A percentile compares a stretch with the other conserved stretches of the same genome.
Conservation (phyloP, 2,329 filamentous ascomycete genomes). For the Epichloe gansuensis region DNA sequence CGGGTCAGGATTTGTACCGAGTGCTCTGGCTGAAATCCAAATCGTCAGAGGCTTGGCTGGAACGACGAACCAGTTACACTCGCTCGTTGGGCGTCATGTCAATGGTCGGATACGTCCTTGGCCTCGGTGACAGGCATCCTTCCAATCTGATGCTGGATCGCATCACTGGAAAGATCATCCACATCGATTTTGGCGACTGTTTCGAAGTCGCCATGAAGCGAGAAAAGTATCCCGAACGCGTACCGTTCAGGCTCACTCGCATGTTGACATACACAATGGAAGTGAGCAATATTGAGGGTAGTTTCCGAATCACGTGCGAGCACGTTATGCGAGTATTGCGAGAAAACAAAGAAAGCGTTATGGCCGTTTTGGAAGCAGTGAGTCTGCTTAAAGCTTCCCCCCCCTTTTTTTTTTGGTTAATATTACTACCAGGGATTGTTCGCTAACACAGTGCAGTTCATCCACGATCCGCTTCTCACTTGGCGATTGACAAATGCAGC, state of each 20-base stretch:
- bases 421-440: not conserved
- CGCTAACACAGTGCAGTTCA: slow-evolving; percentile 53
- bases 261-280: slow-evolving; percentile 99
- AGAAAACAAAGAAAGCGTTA: slow-evolving; percentile 95
- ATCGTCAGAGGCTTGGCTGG: slow-evolving; percentile 94
- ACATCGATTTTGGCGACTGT: slow-evolving; percentile 98
- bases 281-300: slow-evolving; percentile 98
- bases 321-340: slow-evolving; percentile 95
- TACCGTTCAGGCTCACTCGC: slow-evolving; percentile 91
- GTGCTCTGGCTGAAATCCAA: slow-evolving; percentile 99
- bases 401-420: not conserved
- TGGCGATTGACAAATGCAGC: slow-evolving; percentile 69
- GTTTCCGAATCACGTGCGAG: slow-evolving; percentile 95
- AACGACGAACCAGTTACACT: slow-evolving; percentile 96
- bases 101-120: slow-evolving; percentile 99
- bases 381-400: slow-evolving; percentile 27
- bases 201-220: slow-evolving; percentile 99
- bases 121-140: slow-evolving; percentile 89
- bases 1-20: slow-evolving; percentile 93
- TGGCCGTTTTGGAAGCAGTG: slow-evolving; percentile 95
- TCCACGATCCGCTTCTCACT: slow-evolving; percentile 96
- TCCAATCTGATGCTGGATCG: slow-evolving; percentile 97
- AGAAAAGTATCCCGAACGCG: slow-evolving; percentile 95
- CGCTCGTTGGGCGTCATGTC: slow-evolving; percentile 96
- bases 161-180: slow-evolving; percentile 90